Conservation (phyloP, 345 rosid species). For the Eucalyptus brandiana region DNA sequence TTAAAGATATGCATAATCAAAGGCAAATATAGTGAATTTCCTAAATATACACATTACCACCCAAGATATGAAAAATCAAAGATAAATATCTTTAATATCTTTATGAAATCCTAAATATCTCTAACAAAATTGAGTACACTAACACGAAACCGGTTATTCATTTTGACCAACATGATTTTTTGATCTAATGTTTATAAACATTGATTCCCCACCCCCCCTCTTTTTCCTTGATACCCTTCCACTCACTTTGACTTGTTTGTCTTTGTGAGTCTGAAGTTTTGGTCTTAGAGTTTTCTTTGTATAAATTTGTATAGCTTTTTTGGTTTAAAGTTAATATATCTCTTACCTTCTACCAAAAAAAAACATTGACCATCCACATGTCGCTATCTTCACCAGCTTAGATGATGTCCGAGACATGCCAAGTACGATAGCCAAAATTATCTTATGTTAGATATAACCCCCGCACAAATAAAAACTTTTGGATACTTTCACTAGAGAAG, state of each 20-base stretch:
- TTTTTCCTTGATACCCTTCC: too few species aligned
- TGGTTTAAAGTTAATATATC: too few species aligned
- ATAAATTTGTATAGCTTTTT: too few species aligned
- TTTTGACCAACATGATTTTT: neutral
- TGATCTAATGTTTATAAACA: neutral
- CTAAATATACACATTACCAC: neutral
- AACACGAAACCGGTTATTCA: neutral
- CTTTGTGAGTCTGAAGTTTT: too few species aligned
- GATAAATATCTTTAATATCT: neutral
- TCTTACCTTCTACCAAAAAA: too few species aligned
- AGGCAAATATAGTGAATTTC: neutral
- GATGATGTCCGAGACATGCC: neutral
- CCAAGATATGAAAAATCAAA: neutral
- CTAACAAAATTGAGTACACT: neutral
- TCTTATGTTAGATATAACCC: neutral
- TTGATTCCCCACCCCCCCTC: too few species aligned
- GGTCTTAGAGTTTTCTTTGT: too few species aligned
- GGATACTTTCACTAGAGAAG: neutral
- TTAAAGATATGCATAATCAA: neutral
- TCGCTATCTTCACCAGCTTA: neutral
- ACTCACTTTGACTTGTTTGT: rapidly evolving
- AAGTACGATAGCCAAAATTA: neutral
- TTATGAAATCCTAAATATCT: neutral
- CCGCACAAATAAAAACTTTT: too few species aligned
- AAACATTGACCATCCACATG: neutral